Conservation (phyloP, 2,329 filamentous ascomycete genomes). For the Cercospora brassicicola region DNA sequence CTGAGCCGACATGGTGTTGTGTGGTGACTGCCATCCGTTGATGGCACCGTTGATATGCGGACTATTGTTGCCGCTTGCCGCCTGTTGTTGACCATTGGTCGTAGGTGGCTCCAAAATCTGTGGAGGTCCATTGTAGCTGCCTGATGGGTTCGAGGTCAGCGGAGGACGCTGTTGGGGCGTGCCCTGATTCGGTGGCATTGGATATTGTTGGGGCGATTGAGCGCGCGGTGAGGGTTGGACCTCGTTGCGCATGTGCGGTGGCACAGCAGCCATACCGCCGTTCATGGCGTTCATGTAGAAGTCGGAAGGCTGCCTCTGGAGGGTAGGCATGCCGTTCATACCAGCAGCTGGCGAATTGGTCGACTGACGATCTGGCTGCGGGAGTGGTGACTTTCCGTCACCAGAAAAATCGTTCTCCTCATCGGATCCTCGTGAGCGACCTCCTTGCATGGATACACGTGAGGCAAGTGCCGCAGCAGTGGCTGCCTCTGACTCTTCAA, state of each 20-base stretch:
- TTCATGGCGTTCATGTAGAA: constrained; percentile 79
- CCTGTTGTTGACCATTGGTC: constrained; percentile 73
- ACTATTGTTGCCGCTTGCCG: constrained; percentile 74
- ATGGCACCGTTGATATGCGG: constrained; percentile 74
- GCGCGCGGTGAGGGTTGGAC: constrained; percentile 68
- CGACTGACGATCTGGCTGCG: constrained; percentile 75
- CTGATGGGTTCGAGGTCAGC: constrained; percentile 77
- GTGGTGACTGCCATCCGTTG: constrained; percentile 80
- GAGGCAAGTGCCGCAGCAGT: constrained; percentile 80
- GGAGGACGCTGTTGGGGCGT: constrained; percentile 51
- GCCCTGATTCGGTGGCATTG: constrained; percentile 57
- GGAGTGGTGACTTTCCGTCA: constrained; percentile 69
- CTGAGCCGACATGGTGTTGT: constrained; percentile 70
- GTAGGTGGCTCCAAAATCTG: constrained; percentile 79
- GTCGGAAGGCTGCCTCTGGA: constrained; percentile 68
- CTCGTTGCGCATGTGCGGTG: constrained; percentile 76
- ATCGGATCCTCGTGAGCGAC: constrained; percentile 63
- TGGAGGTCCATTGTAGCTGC: constrained; percentile 70
- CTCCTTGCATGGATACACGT: constrained; percentile 45
- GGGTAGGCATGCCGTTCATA: constrained; percentile 63
- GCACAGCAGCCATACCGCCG: constrained; percentile 54
- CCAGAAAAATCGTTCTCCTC: constrained; percentile 64
- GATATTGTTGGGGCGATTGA: constrained; percentile 59
- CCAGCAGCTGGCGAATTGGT: constrained; percentile 80
- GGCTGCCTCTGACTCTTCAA: constrained; percentile 87